These are phyloP conservation scores for Colletotrichum tofieldiae DNA, from an alignment of 2,329 filamentous ascomycete genomes.

Conservation along the genomic window DNA sequence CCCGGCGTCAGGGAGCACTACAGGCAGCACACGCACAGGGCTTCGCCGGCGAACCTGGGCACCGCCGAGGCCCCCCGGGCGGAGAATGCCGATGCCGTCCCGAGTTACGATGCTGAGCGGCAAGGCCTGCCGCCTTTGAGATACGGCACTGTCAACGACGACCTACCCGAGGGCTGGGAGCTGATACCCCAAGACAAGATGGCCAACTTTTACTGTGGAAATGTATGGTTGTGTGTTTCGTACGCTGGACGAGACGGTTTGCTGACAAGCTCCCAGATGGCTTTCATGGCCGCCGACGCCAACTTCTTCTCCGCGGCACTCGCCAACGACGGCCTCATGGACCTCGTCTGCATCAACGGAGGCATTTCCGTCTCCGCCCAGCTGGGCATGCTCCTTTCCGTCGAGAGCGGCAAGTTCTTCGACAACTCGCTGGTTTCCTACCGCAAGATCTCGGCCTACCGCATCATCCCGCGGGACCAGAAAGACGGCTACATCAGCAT, in stretches of 20 bases:
- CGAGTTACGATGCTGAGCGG: conserved; percentile 49
- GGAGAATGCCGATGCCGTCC: conserved; percentile 28
- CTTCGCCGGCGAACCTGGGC: conserved; percentile 48
- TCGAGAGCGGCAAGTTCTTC: conserved; percentile 84
- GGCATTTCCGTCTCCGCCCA: conserved; percentile 78
- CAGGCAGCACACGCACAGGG: conserved; percentile 61
- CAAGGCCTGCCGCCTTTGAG: conserved; percentile 79
- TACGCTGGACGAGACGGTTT: background rate
- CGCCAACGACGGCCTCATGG: conserved; percentile 87
- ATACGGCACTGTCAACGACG: conserved; percentile 85
- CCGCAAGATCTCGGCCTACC: conserved; percentile 88
- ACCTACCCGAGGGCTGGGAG: conserved; percentile 84
- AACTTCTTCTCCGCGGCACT: conserved; percentile 91
- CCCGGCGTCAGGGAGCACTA: conserved; percentile 82
- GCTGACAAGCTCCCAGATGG: conserved; percentile 71
- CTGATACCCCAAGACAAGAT: conserved; percentile 81
- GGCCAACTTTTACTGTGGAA: conserved; percentile 94
- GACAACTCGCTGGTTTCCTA: conserved; percentile 85
- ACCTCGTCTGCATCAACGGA: conserved; percentile 86
- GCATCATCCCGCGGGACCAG: conserved; percentile 82
- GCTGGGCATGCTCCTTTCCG: conserved; percentile 78
- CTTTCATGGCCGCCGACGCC: conserved; percentile 88
- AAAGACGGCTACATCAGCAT: conserved; percentile 90
- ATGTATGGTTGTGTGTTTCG: conserved; percentile 68
- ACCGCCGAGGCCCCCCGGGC: conserved; percentile 46